These are phyloP conservation scores for Phaeotremella skinneri DNA, from an alignment of 768 basidiomycete genomes.

Conservation along the genomic window DNA sequence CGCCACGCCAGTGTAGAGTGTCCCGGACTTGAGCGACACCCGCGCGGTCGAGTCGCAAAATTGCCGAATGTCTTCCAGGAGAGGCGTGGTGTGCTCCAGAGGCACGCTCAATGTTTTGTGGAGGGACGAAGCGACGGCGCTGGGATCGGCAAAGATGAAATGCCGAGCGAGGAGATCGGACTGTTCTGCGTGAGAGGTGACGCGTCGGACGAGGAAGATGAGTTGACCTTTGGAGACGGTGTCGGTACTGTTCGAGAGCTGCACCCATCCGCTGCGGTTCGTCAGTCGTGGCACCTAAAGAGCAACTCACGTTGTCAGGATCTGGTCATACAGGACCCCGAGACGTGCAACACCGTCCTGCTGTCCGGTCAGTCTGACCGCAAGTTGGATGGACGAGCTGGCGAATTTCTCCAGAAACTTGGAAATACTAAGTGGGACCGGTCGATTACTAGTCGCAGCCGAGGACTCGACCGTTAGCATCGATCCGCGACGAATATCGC, in stretches of 20 bases:
- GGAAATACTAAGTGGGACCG: conserved; percentile 28
- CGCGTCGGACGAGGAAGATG: conserved; percentile 49
- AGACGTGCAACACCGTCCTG: conserved; percentile 37
- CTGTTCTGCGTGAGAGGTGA: conserved; percentile 38
- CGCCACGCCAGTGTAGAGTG: conserved; percentile 47
- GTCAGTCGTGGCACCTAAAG: conserved; percentile 4
- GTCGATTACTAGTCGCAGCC: conserved; percentile 11
- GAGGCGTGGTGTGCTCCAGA: conserved; percentile 39
- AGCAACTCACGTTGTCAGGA: conserved; percentile 50
- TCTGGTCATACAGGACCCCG: conserved; percentile 52
- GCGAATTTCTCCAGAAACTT: conserved; percentile 50
- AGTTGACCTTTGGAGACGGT: conserved; percentile 52
- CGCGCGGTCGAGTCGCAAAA: conserved; percentile 44
- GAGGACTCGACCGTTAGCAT: conserved; percentile 30
- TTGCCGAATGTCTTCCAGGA: conserved; percentile 41
- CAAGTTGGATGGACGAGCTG: conserved; percentile 35
- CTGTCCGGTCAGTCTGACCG: conserved; percentile 42
- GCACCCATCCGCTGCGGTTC: conserved; percentile 39
- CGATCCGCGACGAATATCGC: conserved; percentile 37
- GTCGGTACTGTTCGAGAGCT: conserved; percentile 35
- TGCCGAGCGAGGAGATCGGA: conserved; percentile 42
- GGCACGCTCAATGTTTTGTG: conserved; percentile 48
- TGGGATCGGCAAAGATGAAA: conserved; percentile 50
- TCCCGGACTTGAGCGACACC: conserved; percentile 33
- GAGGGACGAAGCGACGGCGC: conserved; percentile 44